These are phyloP conservation scores for Cydonia oblonga DNA, from an alignment of 331 rosid genomes.

Conservation along the genomic window DNA sequence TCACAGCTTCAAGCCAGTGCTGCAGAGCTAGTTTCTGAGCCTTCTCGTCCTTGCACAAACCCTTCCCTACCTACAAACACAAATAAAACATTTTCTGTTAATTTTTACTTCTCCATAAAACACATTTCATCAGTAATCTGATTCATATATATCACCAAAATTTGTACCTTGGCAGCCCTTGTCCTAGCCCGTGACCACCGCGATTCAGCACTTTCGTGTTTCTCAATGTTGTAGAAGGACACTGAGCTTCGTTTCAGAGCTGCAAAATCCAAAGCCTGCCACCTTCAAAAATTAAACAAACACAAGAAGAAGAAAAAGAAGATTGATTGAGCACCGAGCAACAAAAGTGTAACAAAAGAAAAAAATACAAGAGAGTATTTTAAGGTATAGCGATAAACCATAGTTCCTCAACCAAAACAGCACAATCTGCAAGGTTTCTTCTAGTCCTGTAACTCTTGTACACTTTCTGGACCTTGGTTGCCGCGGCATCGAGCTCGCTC, in stretches of 20 bases:
- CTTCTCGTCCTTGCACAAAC: constrained; percentile 35
- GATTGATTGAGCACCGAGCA: too few species aligned
- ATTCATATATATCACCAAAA: background rate
- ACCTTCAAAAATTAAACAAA: constrained; percentile 20
- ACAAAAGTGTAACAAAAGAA: background rate
- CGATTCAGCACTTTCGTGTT: constrained; percentile 32
- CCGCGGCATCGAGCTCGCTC: constrained; percentile 32
- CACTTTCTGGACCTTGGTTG: constrained; percentile 41
- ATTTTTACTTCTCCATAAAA: background rate
- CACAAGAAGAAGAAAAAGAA: background rate
- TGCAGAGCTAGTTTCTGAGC: constrained; percentile 48
- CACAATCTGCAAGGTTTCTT: constrained; percentile 48
- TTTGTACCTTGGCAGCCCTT: constrained; percentile 35
- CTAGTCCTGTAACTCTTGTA: constrained; percentile 46
- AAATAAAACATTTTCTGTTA: background rate
- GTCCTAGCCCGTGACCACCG: constrained; percentile 41
- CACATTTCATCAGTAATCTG: background rate
- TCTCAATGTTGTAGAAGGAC: constrained; percentile 29
- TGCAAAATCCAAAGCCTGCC: constrained; percentile 43
- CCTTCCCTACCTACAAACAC: constrained; percentile 37
- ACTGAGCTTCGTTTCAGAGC: constrained; percentile 34
- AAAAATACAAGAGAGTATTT: background rate
- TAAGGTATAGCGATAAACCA: constrained; percentile 11
- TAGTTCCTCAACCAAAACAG: constrained; percentile 39
- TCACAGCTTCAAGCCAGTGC: constrained; percentile 59